Evolutionary conservation across 2,329 filamentous ascomycete genomes (phyloP).

Genomic region (Penicillium hordei): DNA sequence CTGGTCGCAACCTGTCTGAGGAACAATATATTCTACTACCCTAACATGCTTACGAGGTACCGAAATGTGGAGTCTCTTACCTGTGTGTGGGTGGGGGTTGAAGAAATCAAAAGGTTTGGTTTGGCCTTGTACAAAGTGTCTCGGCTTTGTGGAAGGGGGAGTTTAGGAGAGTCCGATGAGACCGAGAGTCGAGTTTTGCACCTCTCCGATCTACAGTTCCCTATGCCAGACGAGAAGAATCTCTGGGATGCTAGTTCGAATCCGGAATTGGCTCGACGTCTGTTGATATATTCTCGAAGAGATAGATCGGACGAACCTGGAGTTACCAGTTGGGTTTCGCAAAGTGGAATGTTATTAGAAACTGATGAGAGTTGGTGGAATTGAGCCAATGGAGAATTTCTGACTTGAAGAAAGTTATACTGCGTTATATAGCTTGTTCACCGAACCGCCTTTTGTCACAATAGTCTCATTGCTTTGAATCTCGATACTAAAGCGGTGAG

Average conservation of each 20-base stretch:
- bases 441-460: not conserved
- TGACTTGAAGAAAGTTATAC: not conserved
- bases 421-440: not conserved
- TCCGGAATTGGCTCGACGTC: not conserved
- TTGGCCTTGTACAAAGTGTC: not conserved
- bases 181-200: not conserved
- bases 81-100: not conserved
- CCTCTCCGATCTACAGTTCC: not conserved
- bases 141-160: not conserved
- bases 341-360: not conserved
- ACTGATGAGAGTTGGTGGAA: not conserved
- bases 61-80: not conserved
- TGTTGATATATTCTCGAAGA: not conserved
- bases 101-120: not conserved
- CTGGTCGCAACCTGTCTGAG: not conserved
- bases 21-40: not conserved
- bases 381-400: not conserved
- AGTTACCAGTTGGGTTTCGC: not conserved
- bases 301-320: not conserved
- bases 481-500: not conserved
- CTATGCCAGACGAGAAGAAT: not conserved
- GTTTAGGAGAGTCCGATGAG: not conserved
- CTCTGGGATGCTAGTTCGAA: not conserved
- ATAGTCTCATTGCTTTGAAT: not conserved
- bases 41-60: not conserved